These are phyloP conservation scores for Isabelozyma rhagii DNA, from an alignment of 805 yeast genomes.

Conservation along the genomic window DNA sequence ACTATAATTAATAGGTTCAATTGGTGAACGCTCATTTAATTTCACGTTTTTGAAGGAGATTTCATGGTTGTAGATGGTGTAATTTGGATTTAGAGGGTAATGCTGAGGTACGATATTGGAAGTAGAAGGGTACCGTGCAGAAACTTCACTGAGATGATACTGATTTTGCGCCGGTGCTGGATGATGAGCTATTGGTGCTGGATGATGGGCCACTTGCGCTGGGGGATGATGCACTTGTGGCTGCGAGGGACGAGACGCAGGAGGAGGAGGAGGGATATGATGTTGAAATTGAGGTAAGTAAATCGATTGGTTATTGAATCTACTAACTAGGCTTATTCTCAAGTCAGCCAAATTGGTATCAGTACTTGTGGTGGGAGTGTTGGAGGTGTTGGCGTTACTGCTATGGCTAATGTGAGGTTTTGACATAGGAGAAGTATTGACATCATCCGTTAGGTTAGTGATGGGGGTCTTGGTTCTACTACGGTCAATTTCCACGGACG, in stretches of 20 bases:
- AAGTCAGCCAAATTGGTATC: constrained; percentile 12
- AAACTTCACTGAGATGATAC: constrained; percentile 16
- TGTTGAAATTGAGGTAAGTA: not conserved
- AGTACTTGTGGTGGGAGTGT: not conserved
- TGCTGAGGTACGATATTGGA: constrained; percentile 28
- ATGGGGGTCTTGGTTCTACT: constrained; percentile 24
- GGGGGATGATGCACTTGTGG: no score
- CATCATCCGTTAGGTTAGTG: constrained; percentile 4
- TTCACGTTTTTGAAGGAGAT: constrained; percentile 7
- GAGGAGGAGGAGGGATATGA: constrained; percentile 5
- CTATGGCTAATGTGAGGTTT: not conserved
- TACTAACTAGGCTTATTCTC: constrained; percentile 4
- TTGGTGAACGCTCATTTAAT: constrained; percentile 1
- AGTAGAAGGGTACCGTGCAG: constrained; percentile 28
- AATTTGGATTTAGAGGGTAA: constrained; percentile 34
- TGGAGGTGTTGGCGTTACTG: not conserved
- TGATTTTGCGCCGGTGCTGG: constrained; percentile 1
- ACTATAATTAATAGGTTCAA: not conserved
- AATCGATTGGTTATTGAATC: constrained; percentile 1
- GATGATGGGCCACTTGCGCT: not conserved
- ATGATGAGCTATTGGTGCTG: not conserved
- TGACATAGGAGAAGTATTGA: constrained; percentile 10
- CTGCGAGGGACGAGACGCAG: not conserved
- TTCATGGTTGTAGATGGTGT: constrained; percentile 23
- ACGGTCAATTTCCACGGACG: constrained; percentile 15